Conservation (phyloP, 208 protist genomes). For the Trichomonas tenax region DNA sequence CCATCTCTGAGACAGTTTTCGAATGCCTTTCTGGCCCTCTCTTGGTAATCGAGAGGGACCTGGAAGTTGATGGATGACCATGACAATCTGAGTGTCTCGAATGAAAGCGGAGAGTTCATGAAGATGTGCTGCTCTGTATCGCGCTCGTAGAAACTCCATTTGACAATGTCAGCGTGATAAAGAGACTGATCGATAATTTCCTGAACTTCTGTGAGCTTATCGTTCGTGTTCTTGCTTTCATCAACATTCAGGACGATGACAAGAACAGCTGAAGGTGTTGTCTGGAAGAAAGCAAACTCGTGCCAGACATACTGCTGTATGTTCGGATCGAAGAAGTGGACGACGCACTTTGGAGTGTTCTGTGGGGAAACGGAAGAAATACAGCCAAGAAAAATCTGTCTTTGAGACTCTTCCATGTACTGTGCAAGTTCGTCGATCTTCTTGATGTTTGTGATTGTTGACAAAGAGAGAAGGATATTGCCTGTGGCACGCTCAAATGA, state of each 20-base stretch:
- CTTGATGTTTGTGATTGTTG: background rate
- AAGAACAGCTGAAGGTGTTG: background rate
- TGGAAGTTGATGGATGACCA: background rate
- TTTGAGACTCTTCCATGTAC: background rate
- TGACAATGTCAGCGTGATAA: background rate
- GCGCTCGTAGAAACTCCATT: background rate
- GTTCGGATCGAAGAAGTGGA: background rate
- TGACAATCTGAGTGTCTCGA: background rate
- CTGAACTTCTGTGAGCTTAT: background rate
- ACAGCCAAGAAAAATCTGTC: background rate
- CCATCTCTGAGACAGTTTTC: background rate
- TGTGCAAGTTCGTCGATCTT: background rate
- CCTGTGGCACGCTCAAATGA: background rate
- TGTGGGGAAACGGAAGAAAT: background rate
- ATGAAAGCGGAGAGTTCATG: background rate
- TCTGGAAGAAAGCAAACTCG: background rate
- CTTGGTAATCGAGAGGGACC: background rate
- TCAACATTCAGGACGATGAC: background rate
- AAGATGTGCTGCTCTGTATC: background rate
- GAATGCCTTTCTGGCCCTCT: background rate
- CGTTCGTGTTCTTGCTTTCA: background rate
- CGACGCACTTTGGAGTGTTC: background rate
- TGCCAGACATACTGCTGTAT: background rate
- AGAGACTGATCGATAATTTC: background rate
- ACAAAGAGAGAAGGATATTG: background rate